Evolutionary conservation across 345 rosid species (phyloP).

Genomic region (Mangifera indica): DNA sequence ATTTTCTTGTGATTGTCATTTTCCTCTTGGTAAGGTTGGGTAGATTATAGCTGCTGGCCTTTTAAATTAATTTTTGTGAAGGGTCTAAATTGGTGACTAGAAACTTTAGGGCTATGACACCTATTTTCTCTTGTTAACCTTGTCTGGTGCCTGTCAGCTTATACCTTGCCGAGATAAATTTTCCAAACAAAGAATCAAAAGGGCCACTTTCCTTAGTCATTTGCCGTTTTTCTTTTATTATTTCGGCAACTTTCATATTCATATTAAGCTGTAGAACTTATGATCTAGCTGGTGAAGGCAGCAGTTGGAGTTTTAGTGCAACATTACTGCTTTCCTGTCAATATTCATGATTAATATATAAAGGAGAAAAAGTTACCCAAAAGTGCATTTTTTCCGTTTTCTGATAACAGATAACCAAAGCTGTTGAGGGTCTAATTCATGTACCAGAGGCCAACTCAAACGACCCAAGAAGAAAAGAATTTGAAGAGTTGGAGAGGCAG

Average conservation of each 20-base stretch:
- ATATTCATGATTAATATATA: too few relatives aligned
- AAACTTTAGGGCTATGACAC: too few relatives aligned
- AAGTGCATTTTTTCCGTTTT: constrained; percentile 12
- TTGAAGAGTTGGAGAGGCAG: constrained; percentile 55
- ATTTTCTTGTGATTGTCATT: not conserved
- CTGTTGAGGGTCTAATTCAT: constrained; percentile 69
- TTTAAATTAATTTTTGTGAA: too few relatives aligned
- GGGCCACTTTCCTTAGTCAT: not conserved
- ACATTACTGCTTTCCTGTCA: not conserved
- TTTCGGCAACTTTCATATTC: not conserved
- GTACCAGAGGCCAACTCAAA: constrained; percentile 37
- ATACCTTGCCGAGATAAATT: not conserved
- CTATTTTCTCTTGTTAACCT: too few relatives aligned
- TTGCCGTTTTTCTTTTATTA: not conserved
- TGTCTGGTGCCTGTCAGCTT: too few relatives aligned
- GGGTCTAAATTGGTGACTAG: not conserved
- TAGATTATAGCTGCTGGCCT: not conserved
- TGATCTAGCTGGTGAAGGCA: too few relatives aligned
- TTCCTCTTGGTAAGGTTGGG: not conserved
- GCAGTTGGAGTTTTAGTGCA: too few relatives aligned
- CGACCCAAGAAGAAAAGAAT: constrained; percentile 65
- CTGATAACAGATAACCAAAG: constrained; percentile 66
- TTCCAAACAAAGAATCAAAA: not conserved
- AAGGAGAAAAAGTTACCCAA: constrained; percentile 27
- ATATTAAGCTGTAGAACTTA: too few relatives aligned